These are phyloP conservation scores for Uncinocarpus reesii DNA, from an alignment of 2,329 filamentous ascomycete genomes.

Conservation along the genomic window DNA sequence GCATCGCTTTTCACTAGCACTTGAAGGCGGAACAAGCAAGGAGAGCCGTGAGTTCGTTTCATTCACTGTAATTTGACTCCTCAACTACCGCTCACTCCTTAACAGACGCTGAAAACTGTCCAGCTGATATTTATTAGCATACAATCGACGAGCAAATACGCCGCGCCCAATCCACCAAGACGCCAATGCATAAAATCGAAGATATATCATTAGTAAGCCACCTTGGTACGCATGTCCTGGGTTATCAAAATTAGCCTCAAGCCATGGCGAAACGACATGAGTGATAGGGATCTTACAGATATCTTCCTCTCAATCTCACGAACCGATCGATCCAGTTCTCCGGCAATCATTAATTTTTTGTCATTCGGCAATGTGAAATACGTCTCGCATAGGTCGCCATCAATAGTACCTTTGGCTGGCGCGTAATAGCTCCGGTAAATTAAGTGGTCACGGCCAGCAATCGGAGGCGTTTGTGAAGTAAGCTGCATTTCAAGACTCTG, in stretches of 20 bases:
- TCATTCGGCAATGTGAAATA: conserved; percentile 75
- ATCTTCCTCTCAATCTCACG: conserved; percentile 95
- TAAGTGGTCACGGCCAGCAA: conserved; percentile 87
- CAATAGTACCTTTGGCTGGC: conserved; percentile 91
- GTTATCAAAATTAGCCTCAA: conserved; percentile 17
- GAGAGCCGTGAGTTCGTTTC: too few relatives aligned
- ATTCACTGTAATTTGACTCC: conserved; percentile 10
- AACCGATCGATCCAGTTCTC: conserved; percentile 79
- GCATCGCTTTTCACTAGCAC: too few relatives aligned
- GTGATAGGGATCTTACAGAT: conserved; percentile 43
- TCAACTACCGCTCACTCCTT: conserved; percentile 1
- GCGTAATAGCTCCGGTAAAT: conserved; percentile 95
- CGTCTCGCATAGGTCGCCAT: conserved; percentile 90
- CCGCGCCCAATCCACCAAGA: conserved; percentile 9
- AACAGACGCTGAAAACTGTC: not conserved
- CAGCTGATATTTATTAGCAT: not conserved
- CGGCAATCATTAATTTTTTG: conserved; percentile 91
- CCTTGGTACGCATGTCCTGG: conserved; percentile 48
- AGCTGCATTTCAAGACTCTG: conserved; percentile 84
- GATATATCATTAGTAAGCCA: conserved; percentile 39
- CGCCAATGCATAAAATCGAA: conserved; percentile 17
- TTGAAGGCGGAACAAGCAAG: too few relatives aligned
- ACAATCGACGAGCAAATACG: not conserved
- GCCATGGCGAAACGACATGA: conserved; percentile 3
- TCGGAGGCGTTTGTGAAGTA: conserved; percentile 71